Evolutionary conservation across 768 basidiomycete genomes (phyloP).

Genomic region (Naganishia friedmannii): DNA sequence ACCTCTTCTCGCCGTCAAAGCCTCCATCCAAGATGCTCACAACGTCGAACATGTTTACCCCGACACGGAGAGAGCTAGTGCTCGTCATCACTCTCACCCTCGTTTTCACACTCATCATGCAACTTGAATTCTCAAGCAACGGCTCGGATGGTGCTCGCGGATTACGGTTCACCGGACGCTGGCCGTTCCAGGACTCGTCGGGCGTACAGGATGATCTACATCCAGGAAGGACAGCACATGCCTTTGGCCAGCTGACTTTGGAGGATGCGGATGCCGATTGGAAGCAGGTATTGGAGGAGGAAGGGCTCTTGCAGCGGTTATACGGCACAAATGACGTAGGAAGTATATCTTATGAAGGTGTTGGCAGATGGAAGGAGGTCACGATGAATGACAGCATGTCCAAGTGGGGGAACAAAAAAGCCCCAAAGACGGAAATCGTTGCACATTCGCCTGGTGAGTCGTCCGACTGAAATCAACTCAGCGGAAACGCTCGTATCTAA

Average conservation of each 20-base stretch:
- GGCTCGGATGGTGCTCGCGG: slow-evolving; percentile 35
- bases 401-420: slow-evolving; percentile 41
- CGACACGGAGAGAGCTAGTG: slow-evolving; percentile 69
- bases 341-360: slow-evolving; percentile 18
- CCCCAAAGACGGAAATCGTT: slow-evolving; percentile 61
- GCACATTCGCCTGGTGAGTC: slow-evolving; percentile 70
- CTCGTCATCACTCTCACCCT: slow-evolving; percentile 66
- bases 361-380: slow-evolving; percentile 33
- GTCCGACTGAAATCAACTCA: slow-evolving; percentile 1
- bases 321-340: slow-evolving; percentile 38
- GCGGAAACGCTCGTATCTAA: neutral
- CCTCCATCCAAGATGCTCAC: neutral
- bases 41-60: slow-evolving; percentile 43
- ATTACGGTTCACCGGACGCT: slow-evolving; percentile 27
- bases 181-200: slow-evolving; percentile 8
- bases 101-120: slow-evolving; percentile 69
- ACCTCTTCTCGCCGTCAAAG: slow-evolving; percentile 8
- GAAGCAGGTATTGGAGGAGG: slow-evolving; percentile 17
- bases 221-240: slow-evolving; percentile 18
- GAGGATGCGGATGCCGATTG: slow-evolving; percentile 16
- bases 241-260: slow-evolving; percentile 3
- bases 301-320: slow-evolving; percentile 27
- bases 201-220: slow-evolving; percentile 28
- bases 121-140: slow-evolving; percentile 62
- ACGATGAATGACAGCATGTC: slow-evolving; percentile 46